Conservation (phyloP, 345 rosid species). For the Eucalyptus sp. region DNA sequence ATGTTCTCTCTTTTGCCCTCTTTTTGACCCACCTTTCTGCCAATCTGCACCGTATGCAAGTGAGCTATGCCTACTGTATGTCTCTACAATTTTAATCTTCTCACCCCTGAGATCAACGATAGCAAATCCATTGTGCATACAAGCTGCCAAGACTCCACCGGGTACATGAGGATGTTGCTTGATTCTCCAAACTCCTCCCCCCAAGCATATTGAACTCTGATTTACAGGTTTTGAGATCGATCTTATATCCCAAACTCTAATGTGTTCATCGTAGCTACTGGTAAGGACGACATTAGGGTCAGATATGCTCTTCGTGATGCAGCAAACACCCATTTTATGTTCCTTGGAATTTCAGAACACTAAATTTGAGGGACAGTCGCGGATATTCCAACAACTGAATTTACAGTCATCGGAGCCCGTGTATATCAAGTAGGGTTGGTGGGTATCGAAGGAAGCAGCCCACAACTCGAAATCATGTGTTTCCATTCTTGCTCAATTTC, state of each 20-base stretch:
- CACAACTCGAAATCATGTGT: slow-evolving; percentile 73
- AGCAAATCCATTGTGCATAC: slow-evolving; percentile 84
- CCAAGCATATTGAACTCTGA: slow-evolving; percentile 36
- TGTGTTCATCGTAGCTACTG: slow-evolving; percentile 66
- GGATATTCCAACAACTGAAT: slow-evolving; percentile 65
- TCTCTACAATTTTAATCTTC: slow-evolving; percentile 42
- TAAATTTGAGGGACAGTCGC: slow-evolving; percentile 23
- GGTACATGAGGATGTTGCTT: slow-evolving; percentile 55
- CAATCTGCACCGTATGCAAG: slow-evolving; percentile 83
- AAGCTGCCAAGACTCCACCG: slow-evolving; percentile 55
- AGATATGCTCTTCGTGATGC: slow-evolving; percentile 44
- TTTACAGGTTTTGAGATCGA: slow-evolving; percentile 46
- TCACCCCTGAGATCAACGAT: slow-evolving; percentile 30
- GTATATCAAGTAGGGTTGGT: slow-evolving; percentile 54
- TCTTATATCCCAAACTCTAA: slow-evolving; percentile 79
- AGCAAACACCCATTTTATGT: slow-evolving; percentile 83
- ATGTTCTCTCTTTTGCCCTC: slow-evolving; percentile 12
- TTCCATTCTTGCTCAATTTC: slow-evolving; percentile 57
- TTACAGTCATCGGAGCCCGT: slow-evolving; percentile 93
- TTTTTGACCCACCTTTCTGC: slow-evolving; percentile 1
- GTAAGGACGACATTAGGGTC: slow-evolving; percentile 49
- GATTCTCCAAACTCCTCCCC: slow-evolving; percentile 89
- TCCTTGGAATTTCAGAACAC: slow-evolving; percentile 53
- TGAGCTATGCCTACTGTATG: slow-evolving; percentile 41
- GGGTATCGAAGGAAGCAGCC: slow-evolving; percentile 64